Conservation (phyloP, 1,139 yeast genomes). For the Geotrichum restrictum region DNA sequence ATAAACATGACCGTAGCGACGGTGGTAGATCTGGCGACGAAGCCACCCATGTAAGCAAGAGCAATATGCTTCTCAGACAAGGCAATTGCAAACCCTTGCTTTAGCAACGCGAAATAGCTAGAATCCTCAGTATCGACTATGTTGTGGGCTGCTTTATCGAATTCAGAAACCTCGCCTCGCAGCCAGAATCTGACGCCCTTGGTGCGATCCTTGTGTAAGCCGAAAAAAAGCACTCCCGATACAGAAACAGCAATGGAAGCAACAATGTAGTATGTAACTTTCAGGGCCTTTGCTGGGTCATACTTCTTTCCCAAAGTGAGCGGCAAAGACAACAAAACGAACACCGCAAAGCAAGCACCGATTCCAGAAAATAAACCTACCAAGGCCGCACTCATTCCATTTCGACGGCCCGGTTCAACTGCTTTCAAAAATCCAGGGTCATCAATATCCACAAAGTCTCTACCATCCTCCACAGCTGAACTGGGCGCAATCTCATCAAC, state of each 20-base stretch:
- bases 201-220: constrained; percentile 47
- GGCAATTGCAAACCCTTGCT: constrained; percentile 47
- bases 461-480: constrained; percentile 12
- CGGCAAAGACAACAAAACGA: constrained; percentile 67
- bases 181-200: constrained; percentile 35
- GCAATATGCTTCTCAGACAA: constrained; percentile 38
- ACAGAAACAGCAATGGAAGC: constrained; percentile 45
- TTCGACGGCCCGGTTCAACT: constrained; percentile 29
- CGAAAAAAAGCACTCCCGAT: constrained; percentile 42
- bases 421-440: constrained; percentile 15
- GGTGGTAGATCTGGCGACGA: constrained; percentile 62
- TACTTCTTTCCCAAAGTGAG: constrained; percentile 49
- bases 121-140: constrained; percentile 19
- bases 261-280: constrained; percentile 49
- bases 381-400: constrained; percentile 57
- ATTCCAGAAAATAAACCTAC: constrained; percentile 62
- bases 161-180: constrained; percentile 28
- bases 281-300: constrained; percentile 45
- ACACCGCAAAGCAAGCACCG: constrained; percentile 64
- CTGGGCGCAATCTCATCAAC: constrained; percentile 8
- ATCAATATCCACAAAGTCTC: constrained; percentile 11
- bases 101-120: constrained; percentile 43
- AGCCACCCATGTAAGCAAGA: constrained; percentile 59
- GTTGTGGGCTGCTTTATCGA: constrained; percentile 35
- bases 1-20: constrained; percentile 59